A percentile compares a stretch with the other conserved stretches of the same genome.
These are phyloP conservation scores for Raffaelea ambrosiae DNA, from an alignment of 2,329 filamentous ascomycete genomes.

Conservation along the genomic window DNA sequence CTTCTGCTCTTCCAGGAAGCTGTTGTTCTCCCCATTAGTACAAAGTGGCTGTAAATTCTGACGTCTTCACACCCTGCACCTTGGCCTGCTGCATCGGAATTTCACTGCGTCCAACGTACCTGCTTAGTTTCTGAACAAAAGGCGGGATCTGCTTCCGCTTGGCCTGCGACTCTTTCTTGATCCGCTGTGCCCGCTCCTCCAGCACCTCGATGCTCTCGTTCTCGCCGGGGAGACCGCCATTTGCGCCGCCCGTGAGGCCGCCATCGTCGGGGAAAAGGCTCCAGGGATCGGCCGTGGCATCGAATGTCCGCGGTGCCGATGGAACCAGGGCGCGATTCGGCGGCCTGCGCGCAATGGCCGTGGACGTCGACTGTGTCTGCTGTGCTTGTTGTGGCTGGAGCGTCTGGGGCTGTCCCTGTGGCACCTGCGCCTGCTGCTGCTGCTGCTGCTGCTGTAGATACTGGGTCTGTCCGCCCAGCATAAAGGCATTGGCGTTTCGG, in stretches of 20 bases:
- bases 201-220: constrained; percentile 69
- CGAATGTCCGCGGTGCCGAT: constrained; percentile 30
- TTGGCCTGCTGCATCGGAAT: too few relatives aligned
- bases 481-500: constrained; percentile 30
- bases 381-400: constrained; percentile 7
- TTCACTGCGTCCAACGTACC: constrained; percentile 44
- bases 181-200: constrained; percentile 69
- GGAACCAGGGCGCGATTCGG: constrained; percentile 43
- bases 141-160: constrained; percentile 95
- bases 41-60: background rate
- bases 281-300: constrained; percentile 31
- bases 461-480: constrained; percentile 26
- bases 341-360: constrained; percentile 42
- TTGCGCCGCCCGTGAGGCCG: constrained; percentile 5
- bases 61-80: background rate
- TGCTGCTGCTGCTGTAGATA: constrained; percentile 8
- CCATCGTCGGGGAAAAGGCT: constrained; percentile 33
- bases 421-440: background rate
- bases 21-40: constrained; percentile 33
- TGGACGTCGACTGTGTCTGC: constrained; percentile 24
- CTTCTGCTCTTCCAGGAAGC: constrained; percentile 86
- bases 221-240: constrained; percentile 30
- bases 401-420: constrained; percentile 16
- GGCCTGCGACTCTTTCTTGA: constrained; percentile 78
- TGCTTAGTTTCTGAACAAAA: constrained; percentile 96